Base-by-base conservation (phyloP, 2,329 filamentous ascomycete genomes). In the Cercospora sp. region DNA sequence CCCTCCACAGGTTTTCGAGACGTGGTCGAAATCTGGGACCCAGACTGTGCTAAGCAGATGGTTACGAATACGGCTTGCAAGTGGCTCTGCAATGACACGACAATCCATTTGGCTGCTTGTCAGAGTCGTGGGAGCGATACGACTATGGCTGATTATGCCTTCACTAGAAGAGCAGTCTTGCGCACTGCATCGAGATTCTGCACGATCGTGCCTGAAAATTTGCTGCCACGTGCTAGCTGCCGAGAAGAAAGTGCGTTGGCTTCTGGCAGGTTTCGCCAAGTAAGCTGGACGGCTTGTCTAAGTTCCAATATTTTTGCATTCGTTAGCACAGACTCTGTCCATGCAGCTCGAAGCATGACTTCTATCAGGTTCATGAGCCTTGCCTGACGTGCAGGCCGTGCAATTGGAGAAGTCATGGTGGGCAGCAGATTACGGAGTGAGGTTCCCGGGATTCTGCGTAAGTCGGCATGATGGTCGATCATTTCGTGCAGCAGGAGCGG, bases 211-310 rank as follows among this genome's bases (percentile, higher is more conserved):
- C 28, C 28, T 31, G 55, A 33, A 58, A 57, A 23, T 18, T 13
- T 31, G 55, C 55, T 18, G 55, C 55, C 55, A 33, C 55, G 55
- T 58, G 55, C 28, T 58, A 33, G 55, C 53, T 58, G 26, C 28
- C 18, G 53, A 30, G 5, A 58, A 58, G 9, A 36, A 58, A 8
- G 55, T 58, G 28, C 55, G 12, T 30, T 26, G 30, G 20, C 48
- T 23, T 26, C 23, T 28, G 48, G 12, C 48, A 53, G 20, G 23
- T 53, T 53, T 16, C 48, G 48, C 48, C 48, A 53, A 51, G 45
- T 20, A 51, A 20, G 45, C 45, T 20, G 20, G 18, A 53, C 23
- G 48, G 13, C 48, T 53, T 53, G 48, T 53, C 48, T 53, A 53
- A 53, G 48, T 53, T 53, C 23, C 48, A 53, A 53, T 53, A 53